Conservation (phyloP, 176 grass and related monocot genomes). For the Zoysia pacifica region DNA sequence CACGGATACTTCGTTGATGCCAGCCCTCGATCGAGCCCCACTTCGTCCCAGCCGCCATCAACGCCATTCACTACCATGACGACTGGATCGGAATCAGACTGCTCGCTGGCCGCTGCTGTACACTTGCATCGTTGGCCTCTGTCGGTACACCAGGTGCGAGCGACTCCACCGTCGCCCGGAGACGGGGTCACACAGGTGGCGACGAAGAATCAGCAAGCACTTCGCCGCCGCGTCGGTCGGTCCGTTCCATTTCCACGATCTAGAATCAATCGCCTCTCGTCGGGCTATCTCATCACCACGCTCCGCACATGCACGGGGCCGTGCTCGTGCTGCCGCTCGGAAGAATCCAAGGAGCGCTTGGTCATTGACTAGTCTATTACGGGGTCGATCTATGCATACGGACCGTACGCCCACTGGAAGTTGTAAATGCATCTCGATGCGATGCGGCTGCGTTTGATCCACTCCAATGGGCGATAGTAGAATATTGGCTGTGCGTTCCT, state of each 20-base stretch:
- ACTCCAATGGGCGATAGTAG: background rate
- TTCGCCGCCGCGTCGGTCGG: too few species aligned
- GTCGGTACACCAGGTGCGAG: background rate
- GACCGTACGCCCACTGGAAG: conserved; percentile 14
- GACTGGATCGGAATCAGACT: too few species aligned
- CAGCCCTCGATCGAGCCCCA: too few species aligned
- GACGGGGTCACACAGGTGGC: background rate
- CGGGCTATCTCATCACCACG: too few species aligned
- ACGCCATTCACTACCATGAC: too few species aligned
- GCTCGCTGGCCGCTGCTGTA: too few species aligned
- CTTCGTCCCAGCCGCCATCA: too few species aligned
- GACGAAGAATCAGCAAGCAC: background rate
- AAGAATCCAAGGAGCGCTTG: conserved; percentile 42
- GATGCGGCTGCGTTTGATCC: background rate
- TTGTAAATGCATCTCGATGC: background rate
- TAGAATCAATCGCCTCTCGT: too few species aligned
- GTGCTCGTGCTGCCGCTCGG: background rate
- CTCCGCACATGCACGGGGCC: conserved; percentile 23
- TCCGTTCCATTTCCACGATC: too few species aligned
- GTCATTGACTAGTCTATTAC: conserved; percentile 8
- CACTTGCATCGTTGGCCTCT: background rate
- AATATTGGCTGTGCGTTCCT: background rate
- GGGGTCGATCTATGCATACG: background rate
- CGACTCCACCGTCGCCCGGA: too few species aligned
- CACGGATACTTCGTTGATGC: too few species aligned